Evolutionary conservation across 1,139 yeast species (phyloP).

Genomic region (Yamadazyma atmosphaerica): DNA sequence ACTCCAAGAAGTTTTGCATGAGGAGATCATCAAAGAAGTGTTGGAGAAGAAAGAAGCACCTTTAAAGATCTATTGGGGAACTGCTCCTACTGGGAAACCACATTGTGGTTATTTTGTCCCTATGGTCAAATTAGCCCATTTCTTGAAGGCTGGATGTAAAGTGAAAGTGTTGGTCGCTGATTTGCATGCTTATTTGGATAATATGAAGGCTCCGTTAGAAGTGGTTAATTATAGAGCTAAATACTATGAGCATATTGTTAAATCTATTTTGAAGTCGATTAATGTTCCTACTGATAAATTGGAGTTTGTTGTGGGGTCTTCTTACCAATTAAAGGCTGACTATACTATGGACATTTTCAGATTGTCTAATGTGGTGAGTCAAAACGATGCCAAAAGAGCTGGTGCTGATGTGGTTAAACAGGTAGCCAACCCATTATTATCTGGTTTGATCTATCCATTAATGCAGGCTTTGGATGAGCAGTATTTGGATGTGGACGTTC

Average conservation of each 20-base stretch:
- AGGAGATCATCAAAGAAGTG: constrained; percentile 81
- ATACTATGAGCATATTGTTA: constrained; percentile 82
- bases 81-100: constrained; percentile 83
- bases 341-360: constrained; percentile 89
- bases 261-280: constrained; percentile 79
- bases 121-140: constrained; percentile 94
- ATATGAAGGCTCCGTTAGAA: constrained; percentile 97
- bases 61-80: constrained; percentile 90
- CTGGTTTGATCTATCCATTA: constrained; percentile 94
- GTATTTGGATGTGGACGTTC: constrained; percentile 84
- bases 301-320: constrained; percentile 81
- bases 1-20: constrained; percentile 89
- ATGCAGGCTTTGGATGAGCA: constrained; percentile 99
- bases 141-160: constrained; percentile 93
- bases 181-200: constrained; percentile 93
- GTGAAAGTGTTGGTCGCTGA: constrained; percentile 94
- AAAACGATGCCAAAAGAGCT: constrained; percentile 96
- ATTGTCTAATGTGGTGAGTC: constrained; percentile 79
- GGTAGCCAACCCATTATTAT: constrained; percentile 87
- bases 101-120: constrained; percentile 99
- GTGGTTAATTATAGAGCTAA: constrained; percentile 85
- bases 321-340: constrained; percentile 75
- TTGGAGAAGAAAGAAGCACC: constrained; percentile 82
- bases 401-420: constrained; percentile 99
- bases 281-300: constrained; percentile 91